Percentiles rank a stretch among this genome's conserved stretches.
phyloP scores from a whole-genome alignment of 257 asterid genomes.

The Coffea canephora region DNA sequence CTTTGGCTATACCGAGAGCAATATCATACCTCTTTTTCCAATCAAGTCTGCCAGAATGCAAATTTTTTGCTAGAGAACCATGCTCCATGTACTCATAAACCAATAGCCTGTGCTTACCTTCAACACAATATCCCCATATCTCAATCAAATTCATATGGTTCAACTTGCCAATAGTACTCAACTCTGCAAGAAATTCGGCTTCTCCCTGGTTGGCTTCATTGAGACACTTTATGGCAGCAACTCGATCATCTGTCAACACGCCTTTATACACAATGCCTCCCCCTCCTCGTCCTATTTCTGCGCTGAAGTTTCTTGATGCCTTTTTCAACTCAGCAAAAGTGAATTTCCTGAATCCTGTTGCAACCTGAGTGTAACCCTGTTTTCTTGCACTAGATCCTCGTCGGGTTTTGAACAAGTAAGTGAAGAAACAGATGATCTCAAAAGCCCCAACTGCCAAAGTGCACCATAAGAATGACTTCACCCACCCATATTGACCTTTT shows the following conservation, averaged over 20 bases:
- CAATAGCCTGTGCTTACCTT: slow-evolving; percentile 31
- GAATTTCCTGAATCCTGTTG: slow-evolving; percentile 35
- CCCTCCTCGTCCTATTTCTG: slow-evolving; percentile 43
- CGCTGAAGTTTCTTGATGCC: slow-evolving; percentile 34
- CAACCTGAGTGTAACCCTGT: slow-evolving; percentile 26
- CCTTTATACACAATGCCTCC: slow-evolving; percentile 42
- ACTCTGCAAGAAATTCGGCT: slow-evolving; percentile 29
- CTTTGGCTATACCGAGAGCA: slow-evolving; percentile 38
- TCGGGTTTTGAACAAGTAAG: background rate
- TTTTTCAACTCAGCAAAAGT: slow-evolving; percentile 36
- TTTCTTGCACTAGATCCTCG: background rate
- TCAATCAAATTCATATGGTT: slow-evolving; percentile 38
- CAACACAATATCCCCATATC: slow-evolving; percentile 34
- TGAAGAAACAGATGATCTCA: slow-evolving; percentile 3
- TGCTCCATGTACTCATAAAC: slow-evolving; percentile 41
- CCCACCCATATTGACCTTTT: background rate
- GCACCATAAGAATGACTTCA: slow-evolving; percentile 2
- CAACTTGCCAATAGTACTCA: slow-evolving; percentile 28
- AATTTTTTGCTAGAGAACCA: slow-evolving; percentile 31
- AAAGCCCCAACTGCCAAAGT: slow-evolving; percentile 13
- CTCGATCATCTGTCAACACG: slow-evolving; percentile 23
- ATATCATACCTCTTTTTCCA: slow-evolving; percentile 39
- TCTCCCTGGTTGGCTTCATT: slow-evolving; percentile 35
- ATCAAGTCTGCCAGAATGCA: slow-evolving; percentile 23
- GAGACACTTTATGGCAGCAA: slow-evolving; percentile 34